Evolutionary conservation across 2,329 filamentous ascomycete genomes (phyloP).

Genomic region (Aspergillus sergii): DNA sequence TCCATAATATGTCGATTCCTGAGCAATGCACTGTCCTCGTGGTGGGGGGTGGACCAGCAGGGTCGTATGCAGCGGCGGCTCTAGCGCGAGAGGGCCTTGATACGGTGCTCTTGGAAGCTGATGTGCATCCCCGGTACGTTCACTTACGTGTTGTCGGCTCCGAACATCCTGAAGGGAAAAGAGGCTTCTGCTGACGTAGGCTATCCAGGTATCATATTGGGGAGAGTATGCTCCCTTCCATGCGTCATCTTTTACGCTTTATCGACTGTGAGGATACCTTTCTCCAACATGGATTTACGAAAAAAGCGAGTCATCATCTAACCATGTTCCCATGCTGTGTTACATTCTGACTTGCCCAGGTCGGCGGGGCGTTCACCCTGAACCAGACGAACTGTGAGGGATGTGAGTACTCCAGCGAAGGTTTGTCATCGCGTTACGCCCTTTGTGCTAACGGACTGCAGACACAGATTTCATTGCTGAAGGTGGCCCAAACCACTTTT

Average conservation of each 20-base stretch:
- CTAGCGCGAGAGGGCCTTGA: constrained; percentile 52
- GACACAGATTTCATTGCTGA: constrained; percentile 29
- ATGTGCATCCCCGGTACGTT: constrained; percentile 43
- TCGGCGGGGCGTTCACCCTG: not conserved
- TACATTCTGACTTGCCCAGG: not conserved
- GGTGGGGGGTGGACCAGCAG: constrained; percentile 50
- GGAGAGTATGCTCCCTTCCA: constrained; percentile 41
- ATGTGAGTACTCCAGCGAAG: too few relatives aligned
- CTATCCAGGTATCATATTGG: constrained; percentile 40
- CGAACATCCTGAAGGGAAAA: accelerated
- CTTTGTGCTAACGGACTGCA: not conserved
- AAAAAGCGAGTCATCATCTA: not conserved
- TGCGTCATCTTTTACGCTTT: constrained; percentile 50
- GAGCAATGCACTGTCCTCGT: constrained; percentile 42
- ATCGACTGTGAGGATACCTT: constrained; percentile 43
- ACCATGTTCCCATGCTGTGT: not conserved
- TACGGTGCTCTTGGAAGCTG: constrained; percentile 49
- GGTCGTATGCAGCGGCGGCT: constrained; percentile 49
- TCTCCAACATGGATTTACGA: constrained; percentile 6
- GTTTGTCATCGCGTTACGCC: not conserved
- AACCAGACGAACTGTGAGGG: not conserved
- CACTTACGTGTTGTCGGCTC: not conserved
- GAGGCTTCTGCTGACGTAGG: not conserved
- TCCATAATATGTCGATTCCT: constrained; percentile 2
- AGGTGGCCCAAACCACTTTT: constrained; percentile 21